Base-by-base conservation (phyloP, 495 filamentous ascomycete species). In the Rostrohypoxylon terebratum region DNA sequence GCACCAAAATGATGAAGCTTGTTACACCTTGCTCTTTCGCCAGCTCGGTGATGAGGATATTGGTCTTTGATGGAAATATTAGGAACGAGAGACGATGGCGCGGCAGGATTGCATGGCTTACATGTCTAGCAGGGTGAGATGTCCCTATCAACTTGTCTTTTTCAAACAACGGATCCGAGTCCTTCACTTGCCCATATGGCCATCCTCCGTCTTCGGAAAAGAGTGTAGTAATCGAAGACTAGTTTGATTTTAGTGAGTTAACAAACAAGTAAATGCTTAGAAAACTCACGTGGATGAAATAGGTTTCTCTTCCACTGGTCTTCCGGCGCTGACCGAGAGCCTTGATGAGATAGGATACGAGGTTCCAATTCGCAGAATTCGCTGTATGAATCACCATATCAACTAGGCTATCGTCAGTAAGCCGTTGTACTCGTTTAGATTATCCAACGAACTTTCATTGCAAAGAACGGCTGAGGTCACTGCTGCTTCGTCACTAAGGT, bases 1-100 rank as follows among this genome's bases (percentile, higher is more conserved):
- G 77, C 8, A 77, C 69, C 28, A 67, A 66, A 11, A 82, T 45
- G 62, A 71, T 81, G 25, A 60, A 33, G n/a, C 58, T 60, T 40
- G 38, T 45, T 20, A 60, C 58, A 2, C 40, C 40, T 2, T n/a
- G 25, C 7, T 14, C 58, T 31, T 47, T 60, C 25, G 58, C 9
- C 8, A n/a, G 23, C 6, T 60, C 58, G 18, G 23, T 33, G 42
- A 60, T 23, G 13, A 60, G 58, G 14, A 60, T 33, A 60, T 60
- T 47, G 10, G 58, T 60, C 58, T 60, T 60, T 1, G 20, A 5
- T 3, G 5, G 4, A 23, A 44, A 21, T 13, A 13, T 60, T 31
- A 60, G 18, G 16, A 45, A 33, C 34, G 1, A 16, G 34, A 23
- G 8, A 18, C 13, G 1, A 18, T n/a, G 16, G 25, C 23, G 16